Conservation (phyloP, 78 protist genomes). For the Dictyostelium intermedium region DNA sequence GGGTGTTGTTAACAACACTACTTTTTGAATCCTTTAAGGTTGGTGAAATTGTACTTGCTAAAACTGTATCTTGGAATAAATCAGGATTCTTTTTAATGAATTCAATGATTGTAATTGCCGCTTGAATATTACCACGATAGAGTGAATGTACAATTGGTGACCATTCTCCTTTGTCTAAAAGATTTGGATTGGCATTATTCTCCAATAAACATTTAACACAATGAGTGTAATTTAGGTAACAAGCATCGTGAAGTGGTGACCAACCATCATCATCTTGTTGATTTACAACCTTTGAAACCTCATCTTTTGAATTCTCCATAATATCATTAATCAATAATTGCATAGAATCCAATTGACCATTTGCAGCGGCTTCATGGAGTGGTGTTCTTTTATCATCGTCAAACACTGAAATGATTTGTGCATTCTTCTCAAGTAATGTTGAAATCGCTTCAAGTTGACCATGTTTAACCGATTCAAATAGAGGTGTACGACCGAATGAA, state of each 20-base stretch:
- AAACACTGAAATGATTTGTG: background rate
- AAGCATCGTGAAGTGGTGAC: slow-evolving; percentile 66
- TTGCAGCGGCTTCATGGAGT: slow-evolving; percentile 37
- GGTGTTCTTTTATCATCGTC: slow-evolving; percentile 57
- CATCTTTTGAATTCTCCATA: background rate
- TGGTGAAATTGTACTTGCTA: background rate
- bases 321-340: background rate
- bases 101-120: slow-evolving; percentile 38
- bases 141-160: slow-evolving; percentile 61
- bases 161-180: slow-evolving; percentile 63
- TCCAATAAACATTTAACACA: slow-evolving; percentile 31
- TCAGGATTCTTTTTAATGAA: slow-evolving; percentile 21
- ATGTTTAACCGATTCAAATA: slow-evolving; percentile 29
- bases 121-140: slow-evolving; percentile 70
- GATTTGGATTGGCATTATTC: slow-evolving; percentile 46
- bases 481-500: slow-evolving; percentile 67
- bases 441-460: background rate
- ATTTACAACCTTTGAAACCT: background rate
- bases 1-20: too few relatives aligned
- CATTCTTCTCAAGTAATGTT: background rate
- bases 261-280: slow-evolving; percentile 71
- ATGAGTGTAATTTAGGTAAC: slow-evolving; percentile 14
- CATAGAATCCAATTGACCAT: background rate
- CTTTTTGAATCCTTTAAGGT: slow-evolving; percentile 31
- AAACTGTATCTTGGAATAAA: background rate